Percentiles rank a stretch among this genome's conserved stretches.
These are phyloP conservation scores for Phragmites australis DNA, from an alignment of 176 grass and related monocot species.

Conservation along the genomic window DNA sequence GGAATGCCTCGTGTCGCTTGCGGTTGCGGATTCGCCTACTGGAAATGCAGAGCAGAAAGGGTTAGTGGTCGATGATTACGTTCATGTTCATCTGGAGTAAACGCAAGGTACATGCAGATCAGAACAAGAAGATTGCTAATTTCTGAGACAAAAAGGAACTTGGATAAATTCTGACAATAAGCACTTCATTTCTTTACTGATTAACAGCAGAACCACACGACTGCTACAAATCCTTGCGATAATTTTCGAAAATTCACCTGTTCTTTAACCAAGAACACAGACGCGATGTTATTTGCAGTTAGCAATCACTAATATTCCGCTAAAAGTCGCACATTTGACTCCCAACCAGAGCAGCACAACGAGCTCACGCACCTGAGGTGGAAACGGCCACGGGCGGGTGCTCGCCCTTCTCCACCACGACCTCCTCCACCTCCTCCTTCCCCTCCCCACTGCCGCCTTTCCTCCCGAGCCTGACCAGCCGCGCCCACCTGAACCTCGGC, in stretches of 20 bases:
- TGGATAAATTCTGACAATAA: background rate
- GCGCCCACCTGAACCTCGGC: conserved; percentile 45
- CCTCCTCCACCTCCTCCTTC: background rate
- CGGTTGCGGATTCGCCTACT: background rate
- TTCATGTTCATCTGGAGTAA: background rate
- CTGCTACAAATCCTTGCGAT: background rate
- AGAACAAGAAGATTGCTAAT: background rate
- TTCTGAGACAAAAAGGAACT: background rate
- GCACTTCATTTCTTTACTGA: too few relatives aligned
- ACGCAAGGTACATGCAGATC: background rate
- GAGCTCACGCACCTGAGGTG: conserved; percentile 14
- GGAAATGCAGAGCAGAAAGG: background rate
- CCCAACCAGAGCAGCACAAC: background rate
- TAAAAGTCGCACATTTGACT: background rate
- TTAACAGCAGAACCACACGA: too few relatives aligned
- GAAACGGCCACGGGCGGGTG: background rate
- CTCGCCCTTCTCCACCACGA: background rate
- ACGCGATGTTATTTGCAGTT: too few relatives aligned
- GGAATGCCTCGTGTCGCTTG: background rate
- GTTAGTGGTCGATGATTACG: background rate
- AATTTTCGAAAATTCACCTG: too few relatives aligned
- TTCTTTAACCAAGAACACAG: background rate
- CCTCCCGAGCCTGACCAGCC: conserved; percentile 8
- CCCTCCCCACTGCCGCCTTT: background rate
- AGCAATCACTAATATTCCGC: background rate